Conservation (phyloP, 108 stramenopile genomes). For the Nannochloropsis oceanica region DNA sequence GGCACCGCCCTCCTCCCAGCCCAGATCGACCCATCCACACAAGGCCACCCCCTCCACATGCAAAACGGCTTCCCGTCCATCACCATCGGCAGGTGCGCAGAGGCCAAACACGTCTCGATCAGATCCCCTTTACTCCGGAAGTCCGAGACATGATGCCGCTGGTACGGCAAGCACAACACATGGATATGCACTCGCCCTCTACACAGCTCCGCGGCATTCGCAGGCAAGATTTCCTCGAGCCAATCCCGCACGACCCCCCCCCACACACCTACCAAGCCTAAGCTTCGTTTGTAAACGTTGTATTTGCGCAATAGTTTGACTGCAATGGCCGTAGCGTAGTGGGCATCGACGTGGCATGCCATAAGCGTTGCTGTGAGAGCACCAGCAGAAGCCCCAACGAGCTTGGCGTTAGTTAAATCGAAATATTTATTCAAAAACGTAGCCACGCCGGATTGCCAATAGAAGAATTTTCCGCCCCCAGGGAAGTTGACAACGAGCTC, state of each 20-base stretch:
- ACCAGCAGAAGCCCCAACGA: slow-evolving; percentile 71
- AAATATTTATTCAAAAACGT: slow-evolving; percentile 18
- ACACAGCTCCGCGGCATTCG: slow-evolving; percentile 39
- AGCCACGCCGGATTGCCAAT: slow-evolving; percentile 75
- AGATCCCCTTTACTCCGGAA: slow-evolving; percentile 54
- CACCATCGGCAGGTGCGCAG: slow-evolving; percentile 76
- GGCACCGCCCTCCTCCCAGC: slow-evolving; percentile 43
- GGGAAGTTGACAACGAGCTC: slow-evolving; percentile 50
- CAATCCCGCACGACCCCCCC: slow-evolving; percentile 60
- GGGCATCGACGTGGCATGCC: slow-evolving; percentile 49
- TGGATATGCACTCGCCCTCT: slow-evolving; percentile 28
- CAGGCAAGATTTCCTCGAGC: slow-evolving; percentile 58
- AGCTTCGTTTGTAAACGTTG: slow-evolving; percentile 59
- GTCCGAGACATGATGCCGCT: slow-evolving; percentile 33
- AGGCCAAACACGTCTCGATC: slow-evolving; percentile 68
- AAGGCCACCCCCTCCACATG: slow-evolving; percentile 41
- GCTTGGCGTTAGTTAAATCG: slow-evolving; percentile 41
- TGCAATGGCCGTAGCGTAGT: slow-evolving; percentile 58
- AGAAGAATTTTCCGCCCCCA: slow-evolving; percentile 72
- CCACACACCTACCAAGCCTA: slow-evolving; percentile 73
- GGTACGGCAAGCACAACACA: slow-evolving; percentile 53
- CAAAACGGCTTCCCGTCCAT: slow-evolving; percentile 53
- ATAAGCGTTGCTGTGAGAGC: slow-evolving; percentile 63
- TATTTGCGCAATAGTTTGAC: slow-evolving; percentile 50
- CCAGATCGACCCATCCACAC: slow-evolving; percentile 63